phyloP scores from a whole-genome alignment of 495 filamentous ascomycete genomes.

The Daldinia vernicosa region DNA sequence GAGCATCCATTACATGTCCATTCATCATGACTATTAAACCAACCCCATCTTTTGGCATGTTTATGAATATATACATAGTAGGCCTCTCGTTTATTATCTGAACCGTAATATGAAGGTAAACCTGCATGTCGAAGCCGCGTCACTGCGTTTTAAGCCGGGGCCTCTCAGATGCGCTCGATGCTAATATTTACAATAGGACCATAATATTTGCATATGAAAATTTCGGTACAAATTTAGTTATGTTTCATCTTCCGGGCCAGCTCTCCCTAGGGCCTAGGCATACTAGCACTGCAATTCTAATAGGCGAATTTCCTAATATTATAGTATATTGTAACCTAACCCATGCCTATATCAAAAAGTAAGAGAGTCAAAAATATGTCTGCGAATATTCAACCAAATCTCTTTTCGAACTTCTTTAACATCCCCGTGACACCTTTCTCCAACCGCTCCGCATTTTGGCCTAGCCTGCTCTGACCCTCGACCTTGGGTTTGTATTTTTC shows the following conservation, averaged over 20 bases:
- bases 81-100: background rate
- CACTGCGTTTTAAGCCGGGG: background rate
- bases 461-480: slow-evolving; percentile 66
- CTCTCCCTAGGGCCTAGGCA: background rate
- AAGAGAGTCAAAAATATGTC: background rate
- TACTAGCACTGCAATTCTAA: background rate
- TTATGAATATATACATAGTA: background rate
- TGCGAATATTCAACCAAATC: slow-evolving; percentile 59
- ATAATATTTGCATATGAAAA: background rate
- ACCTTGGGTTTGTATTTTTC: slow-evolving; percentile 57
- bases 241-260: background rate
- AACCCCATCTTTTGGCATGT: background rate
- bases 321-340: background rate
- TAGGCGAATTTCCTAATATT: background rate
- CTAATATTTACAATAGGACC: background rate
- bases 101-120: background rate
- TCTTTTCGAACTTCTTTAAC: slow-evolving; percentile 91
- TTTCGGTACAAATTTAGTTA: background rate
- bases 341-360: slow-evolving; percentile 3
- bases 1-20: background rate
- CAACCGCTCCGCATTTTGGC: slow-evolving; percentile 71
- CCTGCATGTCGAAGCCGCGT: background rate
- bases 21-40: background rate
- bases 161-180: background rate
- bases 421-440: slow-evolving; percentile 83